These are phyloP conservation scores for Podila minutissima DNA, from an alignment of 192 early-diverging fungal genomes.

Conservation along the genomic window DNA sequence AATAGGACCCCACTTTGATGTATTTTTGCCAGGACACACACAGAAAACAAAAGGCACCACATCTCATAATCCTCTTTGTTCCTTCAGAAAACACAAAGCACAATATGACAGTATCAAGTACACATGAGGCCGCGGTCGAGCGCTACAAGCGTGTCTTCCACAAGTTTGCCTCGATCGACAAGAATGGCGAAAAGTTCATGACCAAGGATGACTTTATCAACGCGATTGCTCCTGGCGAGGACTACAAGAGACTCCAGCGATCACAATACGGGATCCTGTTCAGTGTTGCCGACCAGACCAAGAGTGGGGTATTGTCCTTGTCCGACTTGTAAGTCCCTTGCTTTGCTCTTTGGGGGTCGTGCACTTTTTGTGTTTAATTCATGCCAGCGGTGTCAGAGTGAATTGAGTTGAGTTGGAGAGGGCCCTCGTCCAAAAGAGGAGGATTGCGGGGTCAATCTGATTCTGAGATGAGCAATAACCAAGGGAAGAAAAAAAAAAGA, in stretches of 20 bases:
- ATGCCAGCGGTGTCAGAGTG: too few species aligned
- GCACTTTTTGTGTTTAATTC: too few species aligned
- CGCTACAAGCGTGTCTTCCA: constrained; percentile 60
- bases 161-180: constrained; percentile 59
- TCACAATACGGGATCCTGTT: constrained; percentile 69
- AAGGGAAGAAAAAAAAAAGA: too few species aligned
- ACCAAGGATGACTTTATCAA: constrained; percentile 66
- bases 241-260: constrained; percentile 63
- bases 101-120: constrained; percentile 18
- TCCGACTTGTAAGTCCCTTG: constrained; percentile 62
- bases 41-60: background rate
- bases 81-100: background rate
- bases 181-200: constrained; percentile 64
- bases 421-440: too few species aligned
- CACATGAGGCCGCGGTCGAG: constrained; percentile 40
- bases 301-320: constrained; percentile 59
- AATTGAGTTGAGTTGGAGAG: too few species aligned
- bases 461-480: too few species aligned
- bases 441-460: too few species aligned
- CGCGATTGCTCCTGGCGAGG: constrained; percentile 64
- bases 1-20: too few species aligned
- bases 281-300: constrained; percentile 61
- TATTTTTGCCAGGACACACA: background rate
- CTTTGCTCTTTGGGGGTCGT: too few species aligned
- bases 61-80: background rate